A percentile compares a stretch with the other conserved stretches of the same genome.
Evolutionary conservation across 345 rosid genomes (phyloP).

Genomic region (Noccaea bulbosa): DNA sequence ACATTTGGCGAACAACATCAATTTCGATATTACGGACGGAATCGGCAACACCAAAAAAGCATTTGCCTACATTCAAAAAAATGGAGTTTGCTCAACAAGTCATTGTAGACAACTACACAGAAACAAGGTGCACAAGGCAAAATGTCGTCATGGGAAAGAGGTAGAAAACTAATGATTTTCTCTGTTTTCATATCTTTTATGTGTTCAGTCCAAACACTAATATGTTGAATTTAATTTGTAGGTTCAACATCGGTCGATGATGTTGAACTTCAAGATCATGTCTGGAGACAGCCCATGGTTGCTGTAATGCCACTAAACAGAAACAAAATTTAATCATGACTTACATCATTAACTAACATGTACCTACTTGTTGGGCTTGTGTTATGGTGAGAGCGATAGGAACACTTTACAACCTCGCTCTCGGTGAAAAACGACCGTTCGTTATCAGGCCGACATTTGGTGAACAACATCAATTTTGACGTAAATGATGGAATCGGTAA

Average conservation of each 20-base stretch:
- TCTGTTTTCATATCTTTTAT: no score
- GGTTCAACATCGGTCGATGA: not conserved
- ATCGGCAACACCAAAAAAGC: not conserved
- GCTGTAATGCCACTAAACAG: not conserved
- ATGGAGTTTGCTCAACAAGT: not conserved
- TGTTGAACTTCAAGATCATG: not conserved
- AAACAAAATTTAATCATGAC: no score
- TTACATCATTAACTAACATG: no score
- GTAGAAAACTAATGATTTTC: no score
- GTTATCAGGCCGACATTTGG: no score
- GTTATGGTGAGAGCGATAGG: no score
- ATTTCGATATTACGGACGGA: not conserved
- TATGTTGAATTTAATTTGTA: not conserved
- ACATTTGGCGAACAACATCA: not conserved
- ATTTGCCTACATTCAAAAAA: not conserved
- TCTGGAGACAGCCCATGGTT: not conserved
- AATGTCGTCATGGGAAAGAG: not conserved
- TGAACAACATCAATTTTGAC: no score
- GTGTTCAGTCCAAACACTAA: no score
- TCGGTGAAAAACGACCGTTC: no score
- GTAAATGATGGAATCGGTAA: no score
- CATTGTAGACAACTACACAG: not conserved
- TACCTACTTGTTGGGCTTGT: no score
- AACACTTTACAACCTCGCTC: no score
- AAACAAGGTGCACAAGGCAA: not conserved